A percentile compares a stretch with the other conserved stretches of the same genome.
Conservation (phyloP, 1,139 yeast species). For the Lizanozyma gosingica region DNA sequence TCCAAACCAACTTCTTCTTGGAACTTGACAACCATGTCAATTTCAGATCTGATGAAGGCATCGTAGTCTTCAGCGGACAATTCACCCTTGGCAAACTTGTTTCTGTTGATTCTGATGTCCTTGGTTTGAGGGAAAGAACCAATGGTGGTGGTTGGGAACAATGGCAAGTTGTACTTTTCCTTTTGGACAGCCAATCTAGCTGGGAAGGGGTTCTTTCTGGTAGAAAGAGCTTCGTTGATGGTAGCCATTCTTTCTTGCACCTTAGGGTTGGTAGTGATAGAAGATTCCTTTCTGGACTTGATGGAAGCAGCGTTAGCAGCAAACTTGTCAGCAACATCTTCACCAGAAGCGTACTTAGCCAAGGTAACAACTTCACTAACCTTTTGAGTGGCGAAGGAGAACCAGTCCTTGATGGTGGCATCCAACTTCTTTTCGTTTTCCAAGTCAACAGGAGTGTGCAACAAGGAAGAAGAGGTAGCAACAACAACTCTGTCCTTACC, state of each 20-base stretch:
- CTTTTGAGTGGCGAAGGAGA: constrained; percentile 97
- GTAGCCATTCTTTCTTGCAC: constrained; percentile 84
- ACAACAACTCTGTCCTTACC: constrained; percentile 86
- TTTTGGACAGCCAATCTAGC: constrained; percentile 83
- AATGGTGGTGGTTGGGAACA: constrained; percentile 99
- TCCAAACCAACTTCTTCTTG: constrained; percentile 98
- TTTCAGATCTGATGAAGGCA: constrained; percentile 92
- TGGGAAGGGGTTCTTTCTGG: constrained; percentile 83
- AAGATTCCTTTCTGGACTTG: constrained; percentile 78
- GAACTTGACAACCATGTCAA: constrained; percentile 91
- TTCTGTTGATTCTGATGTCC: constrained; percentile 97
- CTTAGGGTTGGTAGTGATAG: constrained; percentile 82
- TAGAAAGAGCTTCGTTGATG: constrained; percentile 69
- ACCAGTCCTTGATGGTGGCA: constrained; percentile 91
- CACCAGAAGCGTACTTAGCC: constrained; percentile 82
- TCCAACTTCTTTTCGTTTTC: constrained; percentile 84
- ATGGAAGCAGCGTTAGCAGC: constrained; percentile 83
- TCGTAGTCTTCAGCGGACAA: constrained; percentile 93
- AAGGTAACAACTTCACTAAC: constrained; percentile 81
- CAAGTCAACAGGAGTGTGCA: constrained; percentile 98
- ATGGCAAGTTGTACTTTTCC: constrained; percentile 82
- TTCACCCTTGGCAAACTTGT: constrained; percentile 95
- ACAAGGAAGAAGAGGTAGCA: constrained; percentile 91
- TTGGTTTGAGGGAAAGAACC: constrained; percentile 99
- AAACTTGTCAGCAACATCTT: constrained; percentile 57